phyloP scores from a whole-genome alignment of 2,329 filamentous ascomycete species.

The Penicillium capsulatum region DNA sequence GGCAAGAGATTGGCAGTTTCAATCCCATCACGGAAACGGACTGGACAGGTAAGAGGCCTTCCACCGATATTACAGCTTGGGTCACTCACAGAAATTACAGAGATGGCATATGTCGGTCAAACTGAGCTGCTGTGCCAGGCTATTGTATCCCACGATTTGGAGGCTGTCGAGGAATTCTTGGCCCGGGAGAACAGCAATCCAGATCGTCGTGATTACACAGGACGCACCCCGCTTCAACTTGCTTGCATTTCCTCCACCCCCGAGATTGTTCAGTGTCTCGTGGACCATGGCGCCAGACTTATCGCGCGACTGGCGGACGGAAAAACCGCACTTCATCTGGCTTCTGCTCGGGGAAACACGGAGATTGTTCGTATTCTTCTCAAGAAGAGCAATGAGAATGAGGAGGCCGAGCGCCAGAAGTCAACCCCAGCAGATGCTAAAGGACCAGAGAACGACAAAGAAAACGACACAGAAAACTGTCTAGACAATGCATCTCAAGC shows the following conservation, averaged over 20 bases:
- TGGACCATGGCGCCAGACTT: slow-evolving; percentile 68
- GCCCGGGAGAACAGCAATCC: slow-evolving; percentile 65
- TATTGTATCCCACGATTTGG: slow-evolving; percentile 69
- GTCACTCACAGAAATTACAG: slow-evolving; percentile 30
- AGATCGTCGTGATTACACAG: slow-evolving; percentile 72
- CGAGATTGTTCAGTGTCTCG: slow-evolving; percentile 65
- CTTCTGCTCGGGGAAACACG: slow-evolving; percentile 63
- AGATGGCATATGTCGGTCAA: slow-evolving; percentile 84
- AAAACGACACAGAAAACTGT: slow-evolving; percentile 51
- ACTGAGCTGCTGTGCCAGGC: slow-evolving; percentile 73
- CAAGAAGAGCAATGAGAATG: slow-evolving; percentile 58
- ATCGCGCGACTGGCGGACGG: slow-evolving; percentile 74
- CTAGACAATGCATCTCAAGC: slow-evolving; percentile 35
- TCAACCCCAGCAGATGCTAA: slow-evolving; percentile 10
- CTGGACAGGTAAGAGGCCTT: slow-evolving; percentile 58
- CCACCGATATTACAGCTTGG: background rate
- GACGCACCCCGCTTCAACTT: slow-evolving; percentile 73
- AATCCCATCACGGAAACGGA: slow-evolving; percentile 76
- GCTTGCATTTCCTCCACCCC: slow-evolving; percentile 65
- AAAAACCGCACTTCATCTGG: slow-evolving; percentile 75
- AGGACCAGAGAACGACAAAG: slow-evolving; percentile 26
- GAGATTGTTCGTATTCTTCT: slow-evolving; percentile 70
- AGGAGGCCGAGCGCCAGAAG: slow-evolving; percentile 48
- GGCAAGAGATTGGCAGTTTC: slow-evolving; percentile 69
- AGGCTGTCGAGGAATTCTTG: slow-evolving; percentile 66